phyloP scores from a whole-genome alignment of 1,284 basidiomycete genomes.

The Trichosporon sp. region DNA sequence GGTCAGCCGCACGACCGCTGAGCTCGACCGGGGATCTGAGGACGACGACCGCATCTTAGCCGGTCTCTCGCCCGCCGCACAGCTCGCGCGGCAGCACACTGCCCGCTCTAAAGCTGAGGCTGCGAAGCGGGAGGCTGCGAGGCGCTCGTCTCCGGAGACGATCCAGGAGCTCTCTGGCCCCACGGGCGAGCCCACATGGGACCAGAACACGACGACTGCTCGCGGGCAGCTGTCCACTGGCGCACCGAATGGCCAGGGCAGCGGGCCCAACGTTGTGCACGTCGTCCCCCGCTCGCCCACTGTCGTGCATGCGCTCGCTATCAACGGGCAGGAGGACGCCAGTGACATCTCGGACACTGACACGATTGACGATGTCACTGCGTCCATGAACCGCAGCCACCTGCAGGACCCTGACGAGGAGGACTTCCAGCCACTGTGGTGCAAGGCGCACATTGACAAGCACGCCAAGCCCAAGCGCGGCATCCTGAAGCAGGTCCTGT shows the following conservation, averaged over 20 bases:
- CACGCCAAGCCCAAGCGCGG: slow-evolving; percentile 66
- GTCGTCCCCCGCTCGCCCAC: slow-evolving; percentile 21
- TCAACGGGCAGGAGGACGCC: slow-evolving; percentile 57
- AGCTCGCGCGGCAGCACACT: slow-evolving; percentile 83
- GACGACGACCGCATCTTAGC: slow-evolving; percentile 56
- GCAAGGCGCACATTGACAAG: slow-evolving; percentile 62
- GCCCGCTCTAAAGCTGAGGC: slow-evolving; percentile 63
- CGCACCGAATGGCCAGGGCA: neutral
- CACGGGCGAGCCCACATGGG: slow-evolving; percentile 57
- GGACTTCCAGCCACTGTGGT: slow-evolving; percentile 55
- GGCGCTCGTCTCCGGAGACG: neutral
- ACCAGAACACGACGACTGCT: slow-evolving; percentile 60
- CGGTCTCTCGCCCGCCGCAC: slow-evolving; percentile 86
- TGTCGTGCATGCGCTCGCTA: slow-evolving; percentile 36
- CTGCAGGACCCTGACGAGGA: neutral
- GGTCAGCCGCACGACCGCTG: slow-evolving; percentile 77
- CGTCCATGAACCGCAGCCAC: slow-evolving; percentile 5
- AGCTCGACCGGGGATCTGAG: slow-evolving; percentile 61
- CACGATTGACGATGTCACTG: slow-evolving; percentile 56
- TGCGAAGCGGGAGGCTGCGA: slow-evolving; percentile 37
- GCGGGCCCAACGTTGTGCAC: slow-evolving; percentile 5
- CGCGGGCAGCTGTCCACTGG: neutral
- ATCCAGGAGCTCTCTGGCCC: slow-evolving; percentile 9
- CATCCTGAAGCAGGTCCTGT: slow-evolving; percentile 68
- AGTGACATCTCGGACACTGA: slow-evolving; percentile 55